Conservation (phyloP, 805 yeast species). For the Tetrapisispora pingtungensis region DNA sequence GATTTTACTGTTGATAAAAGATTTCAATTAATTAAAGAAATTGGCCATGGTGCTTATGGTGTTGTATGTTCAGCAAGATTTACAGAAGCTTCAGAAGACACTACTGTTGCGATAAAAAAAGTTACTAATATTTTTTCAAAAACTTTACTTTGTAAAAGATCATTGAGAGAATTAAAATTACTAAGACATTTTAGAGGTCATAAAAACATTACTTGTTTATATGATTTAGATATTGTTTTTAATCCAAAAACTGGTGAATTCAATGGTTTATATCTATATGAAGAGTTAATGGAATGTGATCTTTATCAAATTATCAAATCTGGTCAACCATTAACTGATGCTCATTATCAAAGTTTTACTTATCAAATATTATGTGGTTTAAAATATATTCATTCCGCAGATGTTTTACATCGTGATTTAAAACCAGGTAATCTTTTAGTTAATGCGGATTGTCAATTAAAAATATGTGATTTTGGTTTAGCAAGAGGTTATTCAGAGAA, state of each 20-base stretch:
- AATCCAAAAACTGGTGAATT: conserved; percentile 54
- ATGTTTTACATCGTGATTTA: conserved; percentile 85
- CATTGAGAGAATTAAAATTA: conserved; percentile 81
- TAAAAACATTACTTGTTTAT: conserved; percentile 88
- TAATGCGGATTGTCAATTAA: conserved; percentile 92
- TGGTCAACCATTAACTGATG: conserved; percentile 87
- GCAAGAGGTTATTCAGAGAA: conserved; percentile 84
- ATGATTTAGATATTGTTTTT: conserved; percentile 81
- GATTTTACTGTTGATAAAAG: conserved; percentile 86
- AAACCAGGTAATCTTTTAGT: conserved; percentile 91
- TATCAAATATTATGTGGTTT: conserved; percentile 89
- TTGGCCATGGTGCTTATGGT: conserved; percentile 98
- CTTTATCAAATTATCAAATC: conserved; percentile 95
- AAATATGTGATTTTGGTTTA: conserved; percentile 92
- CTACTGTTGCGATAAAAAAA: conserved; percentile 84
- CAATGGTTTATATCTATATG: conserved; percentile 87
- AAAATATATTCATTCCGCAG: conserved; percentile 82
- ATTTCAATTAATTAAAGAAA: conserved; percentile 80
- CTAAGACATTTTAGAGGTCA: conserved; percentile 92
- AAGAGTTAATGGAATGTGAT: conserved; percentile 97
- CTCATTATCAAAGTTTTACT: conserved; percentile 86
- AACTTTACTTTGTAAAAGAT: conserved; percentile 83
- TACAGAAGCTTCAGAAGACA: conserved; percentile 59
- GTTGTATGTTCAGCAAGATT: conserved; percentile 91
- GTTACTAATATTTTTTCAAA: conserved; percentile 90